A percentile compares a stretch with the other conserved stretches of the same genome.
phyloP scores from a whole-genome alignment of 2,329 filamentous ascomycete species.

The Pseudogymnoascus sp. region DNA sequence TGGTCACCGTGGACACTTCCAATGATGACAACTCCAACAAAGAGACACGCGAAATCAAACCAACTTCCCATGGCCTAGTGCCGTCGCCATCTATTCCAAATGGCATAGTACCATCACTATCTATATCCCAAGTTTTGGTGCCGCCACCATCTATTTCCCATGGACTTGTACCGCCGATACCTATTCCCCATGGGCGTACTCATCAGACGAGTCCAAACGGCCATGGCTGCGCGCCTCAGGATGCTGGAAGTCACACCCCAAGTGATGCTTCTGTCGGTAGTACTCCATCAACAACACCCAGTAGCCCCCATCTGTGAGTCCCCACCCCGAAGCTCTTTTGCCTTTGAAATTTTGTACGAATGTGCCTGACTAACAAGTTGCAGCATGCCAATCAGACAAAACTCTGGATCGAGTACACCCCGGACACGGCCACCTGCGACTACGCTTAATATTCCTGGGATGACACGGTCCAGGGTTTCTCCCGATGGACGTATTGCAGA shows the following conservation, averaged over 20 bases:
- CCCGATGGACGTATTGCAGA: constrained; percentile 91
- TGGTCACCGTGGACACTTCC: constrained; percentile 26
- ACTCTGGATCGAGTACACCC: constrained; percentile 69
- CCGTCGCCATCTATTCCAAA: constrained; percentile 12
- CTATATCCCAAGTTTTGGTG: constrained; percentile 14
- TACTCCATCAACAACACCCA: background rate
- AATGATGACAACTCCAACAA: constrained; percentile 23
- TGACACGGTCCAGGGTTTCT: constrained; percentile 91
- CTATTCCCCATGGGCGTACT: background rate
- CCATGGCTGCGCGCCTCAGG: background rate
- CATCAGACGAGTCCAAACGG: background rate
- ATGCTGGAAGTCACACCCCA: constrained; percentile 1
- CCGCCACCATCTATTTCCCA: constrained; percentile 12
- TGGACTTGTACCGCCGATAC: constrained; percentile 9
- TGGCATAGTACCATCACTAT: background rate
- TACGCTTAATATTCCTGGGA: constrained; percentile 90
- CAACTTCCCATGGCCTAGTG: constrained; percentile 14
- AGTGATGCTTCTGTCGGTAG: background rate
- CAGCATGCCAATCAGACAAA: constrained; percentile 60
- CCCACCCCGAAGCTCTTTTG: background rate
- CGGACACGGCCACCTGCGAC: constrained; percentile 75
- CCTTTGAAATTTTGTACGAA: background rate
- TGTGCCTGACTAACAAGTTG: background rate
- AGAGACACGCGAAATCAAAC: constrained; percentile 15
- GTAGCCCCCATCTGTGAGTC: constrained; percentile 8